Percentiles rank a stretch among this genome's conserved stretches.
Evolutionary conservation across 192 early-diverging fungal genomes (phyloP).

Genomic region (Backusella parvicylindrica): DNA sequence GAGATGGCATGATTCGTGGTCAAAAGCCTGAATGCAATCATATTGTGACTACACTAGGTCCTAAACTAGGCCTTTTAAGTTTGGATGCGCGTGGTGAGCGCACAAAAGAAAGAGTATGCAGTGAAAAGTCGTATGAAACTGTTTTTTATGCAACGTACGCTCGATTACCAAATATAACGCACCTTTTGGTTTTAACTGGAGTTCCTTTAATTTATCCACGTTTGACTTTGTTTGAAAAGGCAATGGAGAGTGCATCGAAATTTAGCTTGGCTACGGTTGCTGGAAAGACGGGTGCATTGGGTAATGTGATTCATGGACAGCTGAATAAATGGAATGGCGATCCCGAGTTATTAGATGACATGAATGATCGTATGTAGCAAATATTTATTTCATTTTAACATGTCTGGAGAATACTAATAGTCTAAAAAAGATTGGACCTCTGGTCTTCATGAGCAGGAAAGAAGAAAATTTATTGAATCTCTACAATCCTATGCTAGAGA

Average conservation of each 20-base stretch:
- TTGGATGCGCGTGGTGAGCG: conserved; percentile 78
- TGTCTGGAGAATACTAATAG: neutral
- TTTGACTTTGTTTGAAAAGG: conserved; percentile 60
- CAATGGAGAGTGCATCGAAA: conserved; percentile 47
- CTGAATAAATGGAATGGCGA: conserved; percentile 60
- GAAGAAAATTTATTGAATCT: conserved; percentile 54
- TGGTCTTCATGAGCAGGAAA: conserved; percentile 61
- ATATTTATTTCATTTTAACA: neutral
- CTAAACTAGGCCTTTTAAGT: conserved; percentile 55
- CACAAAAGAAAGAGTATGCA: conserved; percentile 52
- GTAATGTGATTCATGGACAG: conserved; percentile 15
- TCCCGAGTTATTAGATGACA: conserved; percentile 78
- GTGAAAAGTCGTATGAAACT: conserved; percentile 52
- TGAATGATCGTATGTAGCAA: conserved; percentile 65
- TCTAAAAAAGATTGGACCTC: conserved; percentile 47
- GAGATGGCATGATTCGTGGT: conserved; percentile 30
- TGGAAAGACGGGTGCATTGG: conserved; percentile 18
- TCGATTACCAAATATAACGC: conserved; percentile 41
- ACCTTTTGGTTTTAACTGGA: conserved; percentile 65
- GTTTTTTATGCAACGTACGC: conserved; percentile 41
- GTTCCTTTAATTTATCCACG: conserved; percentile 76
- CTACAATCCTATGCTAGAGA: conserved; percentile 61
- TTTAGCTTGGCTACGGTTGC: conserved; percentile 19
- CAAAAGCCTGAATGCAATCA: conserved; percentile 32
- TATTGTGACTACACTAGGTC: conserved; percentile 63